phyloP scores from a whole-genome alignment of 768 basidiomycete genomes.

The Kockovaella imperatae region DNA sequence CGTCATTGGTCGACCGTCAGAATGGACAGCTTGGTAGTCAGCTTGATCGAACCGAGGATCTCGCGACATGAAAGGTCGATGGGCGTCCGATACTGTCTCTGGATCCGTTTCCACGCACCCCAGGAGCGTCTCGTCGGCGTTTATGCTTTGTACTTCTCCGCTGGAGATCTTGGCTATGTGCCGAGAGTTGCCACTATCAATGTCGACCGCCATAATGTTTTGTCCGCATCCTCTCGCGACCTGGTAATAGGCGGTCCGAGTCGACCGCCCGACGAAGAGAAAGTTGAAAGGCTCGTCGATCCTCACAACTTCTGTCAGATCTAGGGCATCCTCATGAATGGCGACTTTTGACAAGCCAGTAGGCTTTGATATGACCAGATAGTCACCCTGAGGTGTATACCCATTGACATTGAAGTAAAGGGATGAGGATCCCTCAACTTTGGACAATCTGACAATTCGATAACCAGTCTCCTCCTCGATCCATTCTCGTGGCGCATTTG shows the following conservation, averaged over 20 bases:
- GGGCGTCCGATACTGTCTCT: background rate
- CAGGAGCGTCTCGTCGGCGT: slow-evolving; percentile 18
- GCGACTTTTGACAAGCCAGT: slow-evolving; percentile 9
- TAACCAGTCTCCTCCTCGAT: slow-evolving; percentile 4
- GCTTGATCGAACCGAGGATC: slow-evolving; percentile 14
- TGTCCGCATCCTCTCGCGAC: slow-evolving; percentile 4
- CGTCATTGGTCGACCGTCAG: slow-evolving; percentile 20
- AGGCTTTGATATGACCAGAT: slow-evolving; percentile 9
- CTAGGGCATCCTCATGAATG: background rate
- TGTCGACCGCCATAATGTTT: slow-evolving; percentile 10
- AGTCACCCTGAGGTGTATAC: slow-evolving; percentile 15
- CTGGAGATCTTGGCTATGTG: slow-evolving; percentile 4
- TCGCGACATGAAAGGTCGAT: slow-evolving; percentile 3
- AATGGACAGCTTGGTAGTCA: slow-evolving; percentile 12
- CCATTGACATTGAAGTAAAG: slow-evolving; percentile 21
- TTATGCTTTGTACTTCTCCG: slow-evolving; percentile 17
- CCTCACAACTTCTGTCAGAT: slow-evolving; percentile 3
- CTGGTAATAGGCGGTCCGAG: slow-evolving; percentile 10
- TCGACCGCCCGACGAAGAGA: slow-evolving; percentile 10
- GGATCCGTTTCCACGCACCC: slow-evolving; percentile 10
- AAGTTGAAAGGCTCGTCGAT: slow-evolving; percentile 10
- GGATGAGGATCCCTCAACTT: background rate
- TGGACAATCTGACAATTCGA: slow-evolving; percentile 3
- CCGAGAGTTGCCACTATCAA: slow-evolving; percentile 5
- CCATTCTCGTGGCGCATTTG: slow-evolving; percentile 7